These are phyloP conservation scores for Penicillium silybi DNA, from an alignment of 495 filamentous ascomycete genomes.

Conservation along the genomic window DNA sequence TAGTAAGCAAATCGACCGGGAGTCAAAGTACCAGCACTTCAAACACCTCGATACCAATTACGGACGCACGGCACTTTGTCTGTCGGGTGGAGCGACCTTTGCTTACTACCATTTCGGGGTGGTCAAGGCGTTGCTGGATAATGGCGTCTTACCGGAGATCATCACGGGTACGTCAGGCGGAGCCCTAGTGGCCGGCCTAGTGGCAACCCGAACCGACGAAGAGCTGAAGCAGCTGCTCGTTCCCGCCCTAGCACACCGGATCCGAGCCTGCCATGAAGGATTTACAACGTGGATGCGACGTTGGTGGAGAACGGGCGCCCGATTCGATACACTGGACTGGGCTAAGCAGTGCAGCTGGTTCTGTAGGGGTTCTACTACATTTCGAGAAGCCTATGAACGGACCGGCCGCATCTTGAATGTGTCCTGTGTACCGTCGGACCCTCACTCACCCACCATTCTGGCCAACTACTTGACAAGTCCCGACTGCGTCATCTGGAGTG, in stretches of 20 bases:
- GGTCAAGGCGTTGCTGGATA: conserved; percentile 84
- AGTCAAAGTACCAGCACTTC: conserved; percentile 79
- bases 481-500: conserved; percentile 97
- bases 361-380: conserved; percentile 82
- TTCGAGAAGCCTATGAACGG: conserved; percentile 89
- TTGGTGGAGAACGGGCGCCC: conserved; percentile 89
- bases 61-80: conserved; percentile 85
- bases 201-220: conserved; percentile 86
- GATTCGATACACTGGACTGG: conserved; percentile 93
- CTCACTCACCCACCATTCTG: conserved; percentile 85
- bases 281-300: conserved; percentile 72
- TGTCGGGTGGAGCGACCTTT: conserved; percentile 93
- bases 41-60: conserved; percentile 87
- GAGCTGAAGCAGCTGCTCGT: conserved; percentile 83
- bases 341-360: conserved; percentile 85
- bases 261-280: conserved; percentile 78
- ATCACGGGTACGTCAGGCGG: conserved; percentile 96
- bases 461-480: conserved; percentile 92
- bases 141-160: conserved; percentile 79
- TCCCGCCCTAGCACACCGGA: conserved; percentile 76
- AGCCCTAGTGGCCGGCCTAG: conserved; percentile 82
- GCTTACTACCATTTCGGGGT: conserved; percentile 97
- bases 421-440: conserved; percentile 93
- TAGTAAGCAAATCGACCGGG: conserved; percentile 59
- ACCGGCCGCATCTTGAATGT: conserved; percentile 95